phyloP scores from a whole-genome alignment of 2,329 filamentous ascomycete genomes.

The Paecilomyces sp. region DNA sequence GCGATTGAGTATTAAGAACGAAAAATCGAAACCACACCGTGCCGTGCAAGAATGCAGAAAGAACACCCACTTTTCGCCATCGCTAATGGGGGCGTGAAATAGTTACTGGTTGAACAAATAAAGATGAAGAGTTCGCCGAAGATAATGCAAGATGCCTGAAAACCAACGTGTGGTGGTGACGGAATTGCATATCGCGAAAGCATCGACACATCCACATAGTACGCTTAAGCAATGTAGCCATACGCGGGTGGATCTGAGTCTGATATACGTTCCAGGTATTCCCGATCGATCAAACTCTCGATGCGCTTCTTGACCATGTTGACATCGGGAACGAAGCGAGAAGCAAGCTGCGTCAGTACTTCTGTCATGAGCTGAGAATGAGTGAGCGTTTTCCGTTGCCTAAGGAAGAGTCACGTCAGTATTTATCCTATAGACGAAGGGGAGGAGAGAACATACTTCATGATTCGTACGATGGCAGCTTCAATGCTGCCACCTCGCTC shows the following conservation, averaged over 20 bases:
- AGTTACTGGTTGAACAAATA: background rate
- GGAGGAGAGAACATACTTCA: constrained; percentile 37
- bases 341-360: constrained; percentile 41
- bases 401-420: constrained; percentile 10
- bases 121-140: background rate
- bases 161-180: background rate
- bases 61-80: background rate
- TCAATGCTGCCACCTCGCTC: constrained; percentile 44
- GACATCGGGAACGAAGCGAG: constrained; percentile 45
- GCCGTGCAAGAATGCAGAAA: background rate
- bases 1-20: background rate
- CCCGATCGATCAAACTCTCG: constrained; percentile 47
- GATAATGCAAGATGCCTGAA: background rate
- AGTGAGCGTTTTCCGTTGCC: constrained; percentile 41
- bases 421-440: background rate
- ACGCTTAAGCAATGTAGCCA: constrained; percentile 34
- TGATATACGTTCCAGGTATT: constrained; percentile 42
- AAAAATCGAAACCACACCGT: background rate
- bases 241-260: constrained; percentile 39
- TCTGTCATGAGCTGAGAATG: constrained; percentile 46
- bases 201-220: background rate
- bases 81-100: background rate
- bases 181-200: background rate
- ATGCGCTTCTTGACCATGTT: constrained; percentile 48
- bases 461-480: constrained; percentile 46